Percentiles rank a stretch among this genome's conserved stretches.
Conservation (phyloP, 352 stramenopile species). For the Pythium phragmiticola region DNA sequence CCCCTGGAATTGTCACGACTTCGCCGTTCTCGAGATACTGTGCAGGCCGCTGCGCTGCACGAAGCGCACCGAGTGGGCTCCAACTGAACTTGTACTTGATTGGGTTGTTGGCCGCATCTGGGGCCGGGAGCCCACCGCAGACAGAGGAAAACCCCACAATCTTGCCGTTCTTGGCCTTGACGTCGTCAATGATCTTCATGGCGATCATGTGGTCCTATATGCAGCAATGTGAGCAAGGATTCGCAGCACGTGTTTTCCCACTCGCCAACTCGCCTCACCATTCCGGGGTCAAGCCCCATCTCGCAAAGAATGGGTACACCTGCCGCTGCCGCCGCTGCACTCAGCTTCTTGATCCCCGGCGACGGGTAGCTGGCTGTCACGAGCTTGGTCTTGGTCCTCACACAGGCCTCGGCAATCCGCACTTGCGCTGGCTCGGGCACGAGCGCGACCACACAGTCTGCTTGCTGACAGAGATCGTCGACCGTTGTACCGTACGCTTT, state of each 20-base stretch:
- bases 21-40: constrained; percentile 54
- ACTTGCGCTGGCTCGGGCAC: constrained; percentile 82
- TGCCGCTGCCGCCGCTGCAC: constrained; percentile 38
- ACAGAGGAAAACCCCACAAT: constrained; percentile 81
- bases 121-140: constrained; percentile 84
- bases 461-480: constrained; percentile 28
- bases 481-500: constrained; percentile 8
- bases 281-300: constrained; percentile 88
- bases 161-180: constrained; percentile 52
- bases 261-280: constrained; percentile 29
- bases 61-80: constrained; percentile 70
- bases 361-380: constrained; percentile 91
- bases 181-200: constrained; percentile 87
- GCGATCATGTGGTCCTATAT: constrained; percentile 82
- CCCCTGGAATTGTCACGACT: constrained; percentile 53
- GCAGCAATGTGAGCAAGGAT: neutral
- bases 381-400: constrained; percentile 59
- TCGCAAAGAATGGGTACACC: constrained; percentile 87
- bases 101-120: constrained; percentile 87
- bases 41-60: constrained; percentile 45
- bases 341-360: constrained; percentile 62
- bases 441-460: constrained; percentile 81
- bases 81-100: constrained; percentile 93
- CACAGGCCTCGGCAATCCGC: constrained; percentile 61
- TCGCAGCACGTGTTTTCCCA: neutral